These are phyloP conservation scores for Salix brachista DNA, from an alignment of 345 rosid genomes.

Conservation along the genomic window DNA sequence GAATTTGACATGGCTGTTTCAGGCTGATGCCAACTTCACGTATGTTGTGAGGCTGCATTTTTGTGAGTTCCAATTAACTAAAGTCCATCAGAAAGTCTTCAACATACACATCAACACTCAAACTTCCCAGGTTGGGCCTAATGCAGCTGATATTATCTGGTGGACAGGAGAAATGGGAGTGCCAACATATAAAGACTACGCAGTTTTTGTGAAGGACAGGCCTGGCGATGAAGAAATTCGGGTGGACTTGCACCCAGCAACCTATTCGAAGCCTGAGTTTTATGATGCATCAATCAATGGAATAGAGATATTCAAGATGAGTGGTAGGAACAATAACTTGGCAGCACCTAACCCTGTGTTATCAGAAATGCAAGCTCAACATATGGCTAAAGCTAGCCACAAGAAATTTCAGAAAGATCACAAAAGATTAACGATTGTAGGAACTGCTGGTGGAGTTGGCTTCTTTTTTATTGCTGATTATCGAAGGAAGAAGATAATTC, in stretches of 20 bases:
- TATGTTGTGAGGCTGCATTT: constrained; percentile 74
- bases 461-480: constrained; percentile 42
- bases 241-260: constrained; percentile 54
- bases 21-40: constrained; percentile 61
- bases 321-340: constrained; percentile 35
- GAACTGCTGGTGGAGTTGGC: constrained; percentile 58
- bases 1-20: constrained; percentile 76
- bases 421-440: constrained; percentile 26
- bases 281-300: constrained; percentile 57
- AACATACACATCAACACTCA: constrained; percentile 63
- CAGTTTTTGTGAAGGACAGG: constrained; percentile 33
- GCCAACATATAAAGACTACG: constrained; percentile 58
- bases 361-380: constrained; percentile 47
- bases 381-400: constrained; percentile 12
- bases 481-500: constrained; percentile 29
- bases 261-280: constrained; percentile 33
- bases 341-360: constrained; percentile 67
- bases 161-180: constrained; percentile 46
- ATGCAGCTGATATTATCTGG: constrained; percentile 50
- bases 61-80: constrained; percentile 47
- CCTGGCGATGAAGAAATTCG: constrained; percentile 43
- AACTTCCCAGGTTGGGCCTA: constrained; percentile 40
- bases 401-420: constrained; percentile 7
- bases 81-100: constrained; percentile 58
- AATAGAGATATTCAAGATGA: constrained; percentile 73